Evolutionary conservation across 2,329 filamentous ascomycete species (phyloP).

Genomic region (Nigrograna mackinnonii): DNA sequence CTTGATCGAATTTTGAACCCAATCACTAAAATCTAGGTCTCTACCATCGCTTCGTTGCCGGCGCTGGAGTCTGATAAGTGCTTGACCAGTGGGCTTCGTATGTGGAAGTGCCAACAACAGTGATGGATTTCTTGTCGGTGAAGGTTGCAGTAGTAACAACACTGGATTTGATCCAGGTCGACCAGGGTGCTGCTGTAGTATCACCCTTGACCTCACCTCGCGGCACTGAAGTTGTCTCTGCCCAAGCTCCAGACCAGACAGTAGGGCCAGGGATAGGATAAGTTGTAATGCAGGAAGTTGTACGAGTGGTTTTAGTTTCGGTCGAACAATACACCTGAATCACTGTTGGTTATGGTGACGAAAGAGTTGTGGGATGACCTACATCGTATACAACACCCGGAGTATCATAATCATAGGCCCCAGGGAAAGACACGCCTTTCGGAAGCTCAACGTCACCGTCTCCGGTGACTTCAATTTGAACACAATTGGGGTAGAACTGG

Average conservation of each 20-base stretch:
- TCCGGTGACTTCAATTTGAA: slow-evolving; percentile 43
- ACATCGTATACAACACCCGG: slow-evolving; percentile 43
- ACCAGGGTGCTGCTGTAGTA: slow-evolving; percentile 28
- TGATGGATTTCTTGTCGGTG: slow-evolving; percentile 23
- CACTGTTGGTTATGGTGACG: neutral
- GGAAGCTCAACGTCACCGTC: slow-evolving; percentile 32
- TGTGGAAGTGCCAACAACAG: slow-evolving; percentile 22
- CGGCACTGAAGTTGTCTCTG: slow-evolving; percentile 35
- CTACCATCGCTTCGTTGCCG: slow-evolving; percentile 17
- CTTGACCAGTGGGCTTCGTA: slow-evolving; percentile 24
- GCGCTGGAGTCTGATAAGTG: slow-evolving; percentile 20
- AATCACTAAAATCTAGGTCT: too few relatives aligned
- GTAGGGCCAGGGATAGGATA: slow-evolving; percentile 48
- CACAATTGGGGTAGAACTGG: slow-evolving; percentile 49
- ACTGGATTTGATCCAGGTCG: slow-evolving; percentile 28
- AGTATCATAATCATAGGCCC: slow-evolving; percentile 41
- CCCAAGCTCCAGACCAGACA: slow-evolving; percentile 37
- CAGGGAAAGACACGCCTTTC: slow-evolving; percentile 49
- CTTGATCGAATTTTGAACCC: too few relatives aligned
- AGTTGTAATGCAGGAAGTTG: slow-evolving; percentile 24
- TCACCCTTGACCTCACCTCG: slow-evolving; percentile 29
- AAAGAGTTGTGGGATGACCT: slow-evolving; percentile 4
- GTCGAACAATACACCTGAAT: slow-evolving; percentile 6
- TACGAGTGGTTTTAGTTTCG: slow-evolving; percentile 31
- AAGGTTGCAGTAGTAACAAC: slow-evolving; percentile 28